A percentile compares a stretch with the other conserved stretches of the same genome.
phyloP scores from a whole-genome alignment of 78 protist species.

The Neovahlkampfia damariscottae region DNA sequence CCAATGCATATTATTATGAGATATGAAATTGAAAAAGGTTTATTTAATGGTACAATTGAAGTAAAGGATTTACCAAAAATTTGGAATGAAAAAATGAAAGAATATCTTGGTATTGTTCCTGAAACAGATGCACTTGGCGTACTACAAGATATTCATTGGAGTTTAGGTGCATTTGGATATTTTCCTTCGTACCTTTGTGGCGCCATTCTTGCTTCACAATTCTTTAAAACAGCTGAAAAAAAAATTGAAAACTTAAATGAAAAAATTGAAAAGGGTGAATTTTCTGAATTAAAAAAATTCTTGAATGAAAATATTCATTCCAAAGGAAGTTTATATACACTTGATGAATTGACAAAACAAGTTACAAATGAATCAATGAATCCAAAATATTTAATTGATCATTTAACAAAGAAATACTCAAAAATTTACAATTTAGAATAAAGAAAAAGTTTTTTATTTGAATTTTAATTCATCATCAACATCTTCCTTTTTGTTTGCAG shows the following conservation, averaged over 20 bases:
- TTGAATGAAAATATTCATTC: neutral
- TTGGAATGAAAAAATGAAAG: constrained; percentile 11
- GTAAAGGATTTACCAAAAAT: constrained; percentile 3
- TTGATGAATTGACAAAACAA: neutral
- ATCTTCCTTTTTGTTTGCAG: no score
- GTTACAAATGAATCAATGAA: neutral
- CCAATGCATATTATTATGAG: constrained; percentile 24
- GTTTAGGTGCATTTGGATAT: neutral
- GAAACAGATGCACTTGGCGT: neutral
- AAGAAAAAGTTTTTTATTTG: no score
- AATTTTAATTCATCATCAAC: no score
- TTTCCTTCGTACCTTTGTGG: neutral
- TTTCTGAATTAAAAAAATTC: neutral
- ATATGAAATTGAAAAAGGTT: constrained; percentile 26
- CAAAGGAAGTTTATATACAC: neutral
- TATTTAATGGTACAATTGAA: constrained; percentile 10
- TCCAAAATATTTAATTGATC: neutral
- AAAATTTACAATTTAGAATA: neutral
- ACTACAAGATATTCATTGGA: neutral
- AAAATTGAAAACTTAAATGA: neutral
- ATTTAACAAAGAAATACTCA: neutral
- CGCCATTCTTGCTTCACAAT: neutral
- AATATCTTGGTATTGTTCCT: constrained; percentile 5
- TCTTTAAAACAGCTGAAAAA: neutral
- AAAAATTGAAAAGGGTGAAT: neutral